Evolutionary conservation across 805 yeast species (phyloP).

Genomic region (Blastobotrys muscicola): DNA sequence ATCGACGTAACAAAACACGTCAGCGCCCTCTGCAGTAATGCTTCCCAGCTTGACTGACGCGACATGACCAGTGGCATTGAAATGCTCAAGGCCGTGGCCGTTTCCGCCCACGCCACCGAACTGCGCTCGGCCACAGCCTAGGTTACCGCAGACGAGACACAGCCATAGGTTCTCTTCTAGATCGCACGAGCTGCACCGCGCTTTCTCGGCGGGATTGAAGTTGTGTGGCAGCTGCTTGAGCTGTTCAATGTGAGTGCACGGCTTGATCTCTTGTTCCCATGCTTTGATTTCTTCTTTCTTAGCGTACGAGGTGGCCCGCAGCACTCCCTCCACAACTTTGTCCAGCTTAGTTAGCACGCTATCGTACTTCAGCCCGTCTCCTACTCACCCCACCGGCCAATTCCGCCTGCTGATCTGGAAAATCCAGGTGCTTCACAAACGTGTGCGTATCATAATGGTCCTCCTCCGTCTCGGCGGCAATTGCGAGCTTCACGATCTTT

Average conservation of each 20-base stretch:
- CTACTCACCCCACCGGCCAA: neutral
- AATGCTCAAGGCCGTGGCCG: constrained; percentile 80
- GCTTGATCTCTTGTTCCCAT: constrained; percentile 81
- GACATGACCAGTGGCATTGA: constrained; percentile 50
- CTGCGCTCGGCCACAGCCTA: constrained; percentile 93
- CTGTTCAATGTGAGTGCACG: constrained; percentile 69
- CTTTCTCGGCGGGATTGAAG: constrained; percentile 5
- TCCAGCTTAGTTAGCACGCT: constrained; percentile 21
- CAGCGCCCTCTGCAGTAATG: constrained; percentile 62
- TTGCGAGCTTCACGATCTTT: constrained; percentile 57
- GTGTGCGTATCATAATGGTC: constrained; percentile 47
- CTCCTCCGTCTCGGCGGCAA: constrained; percentile 52
- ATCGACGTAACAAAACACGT: constrained; percentile 81
- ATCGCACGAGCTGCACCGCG: constrained; percentile 31
- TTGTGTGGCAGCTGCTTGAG: constrained; percentile 32
- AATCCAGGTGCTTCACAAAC: constrained; percentile 32
- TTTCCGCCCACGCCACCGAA: constrained; percentile 93
- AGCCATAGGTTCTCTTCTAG: constrained; percentile 80
- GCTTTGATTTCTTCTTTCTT: constrained; percentile 65
- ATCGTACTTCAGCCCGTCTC: constrained; percentile 5
- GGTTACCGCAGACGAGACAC: constrained; percentile 80
- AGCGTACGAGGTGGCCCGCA: constrained; percentile 49
- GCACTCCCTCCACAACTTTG: constrained; percentile 35
- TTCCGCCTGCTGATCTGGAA: constrained; percentile 18
- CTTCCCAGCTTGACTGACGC: constrained; percentile 90